Percentiles rank a stretch among this genome's conserved stretches.
These are phyloP conservation scores for Phanerochaete carnosa DNA, from an alignment of 768 basidiomycete genomes.

Conservation along the genomic window DNA sequence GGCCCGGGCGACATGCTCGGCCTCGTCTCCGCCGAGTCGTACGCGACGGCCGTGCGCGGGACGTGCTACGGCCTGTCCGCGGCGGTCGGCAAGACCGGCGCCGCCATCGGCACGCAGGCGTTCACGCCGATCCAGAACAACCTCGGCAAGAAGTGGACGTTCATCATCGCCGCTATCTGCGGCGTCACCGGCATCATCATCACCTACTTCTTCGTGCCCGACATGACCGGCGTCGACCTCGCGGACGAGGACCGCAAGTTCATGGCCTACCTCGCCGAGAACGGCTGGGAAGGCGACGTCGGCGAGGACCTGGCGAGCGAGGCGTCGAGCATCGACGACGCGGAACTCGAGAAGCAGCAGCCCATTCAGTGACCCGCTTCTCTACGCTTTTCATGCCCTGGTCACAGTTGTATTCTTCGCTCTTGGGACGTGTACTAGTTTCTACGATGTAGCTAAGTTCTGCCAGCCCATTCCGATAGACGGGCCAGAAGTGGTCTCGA, in stretches of 20 bases:
- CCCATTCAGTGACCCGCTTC: background rate
- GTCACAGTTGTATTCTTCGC: background rate
- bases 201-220: slow-evolving; percentile 66
- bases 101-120: slow-evolving; percentile 67
- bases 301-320: slow-evolving; percentile 41
- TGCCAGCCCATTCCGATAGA: too few species aligned
- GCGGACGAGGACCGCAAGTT: slow-evolving; percentile 64
- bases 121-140: slow-evolving; percentile 67
- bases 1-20: slow-evolving; percentile 74
- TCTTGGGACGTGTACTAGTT: background rate
- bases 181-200: slow-evolving; percentile 60
- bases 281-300: slow-evolving; percentile 65
- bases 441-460: background rate
- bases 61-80: slow-evolving; percentile 70
- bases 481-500: too few species aligned
- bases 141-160: slow-evolving; percentile 71
- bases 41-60: slow-evolving; percentile 62
- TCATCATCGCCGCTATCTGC: slow-evolving; percentile 67
- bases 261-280: slow-evolving; percentile 52
- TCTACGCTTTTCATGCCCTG: too few species aligned
- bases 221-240: slow-evolving; percentile 59
- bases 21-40: slow-evolving; percentile 65
- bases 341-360: slow-evolving; percentile 2
- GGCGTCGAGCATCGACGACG: background rate
- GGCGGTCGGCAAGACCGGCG: slow-evolving; percentile 67